Conservation (phyloP, 345 rosid species). For the Turnera subulata region DNA sequence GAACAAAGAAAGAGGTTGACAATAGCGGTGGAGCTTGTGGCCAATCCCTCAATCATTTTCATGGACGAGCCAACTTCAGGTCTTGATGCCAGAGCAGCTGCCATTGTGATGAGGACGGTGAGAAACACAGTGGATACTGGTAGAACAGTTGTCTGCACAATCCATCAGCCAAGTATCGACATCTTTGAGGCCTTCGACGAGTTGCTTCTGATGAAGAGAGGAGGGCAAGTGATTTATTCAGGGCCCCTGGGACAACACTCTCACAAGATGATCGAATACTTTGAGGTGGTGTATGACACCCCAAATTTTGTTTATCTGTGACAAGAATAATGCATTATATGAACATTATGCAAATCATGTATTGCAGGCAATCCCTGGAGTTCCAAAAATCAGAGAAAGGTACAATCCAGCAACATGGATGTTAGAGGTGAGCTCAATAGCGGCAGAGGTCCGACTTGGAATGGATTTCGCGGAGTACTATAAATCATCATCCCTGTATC, state of each 20-base stretch:
- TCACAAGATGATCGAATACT: constrained; percentile 20
- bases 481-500: constrained; percentile 11
- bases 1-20: constrained; percentile 16
- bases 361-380: constrained; percentile 27
- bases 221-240: not conserved
- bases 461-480: constrained; percentile 19
- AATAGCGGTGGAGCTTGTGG: constrained; percentile 14
- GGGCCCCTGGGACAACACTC: constrained; percentile 2
- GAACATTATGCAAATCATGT: too few relatives aligned
- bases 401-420: constrained; percentile 21
- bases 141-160: constrained; percentile 16
- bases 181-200: constrained; percentile 13
- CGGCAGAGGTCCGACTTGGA: constrained; percentile 11
- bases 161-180: constrained; percentile 12
- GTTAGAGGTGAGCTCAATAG: constrained; percentile 26
- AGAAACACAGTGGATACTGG: constrained; percentile 14
- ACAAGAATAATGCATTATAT: not conserved
- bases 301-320: not conserved
- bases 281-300: constrained; percentile 8
- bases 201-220: constrained; percentile 10
- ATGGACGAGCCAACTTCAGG: constrained; percentile 14
- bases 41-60: constrained; percentile 9
- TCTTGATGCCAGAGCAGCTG: constrained; percentile 15
- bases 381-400: constrained; percentile 8
- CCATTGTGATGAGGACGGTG: constrained; percentile 16